Base-by-base conservation (phyloP, 2,329 filamentous ascomycete species). In the Chalara sp. region DNA sequence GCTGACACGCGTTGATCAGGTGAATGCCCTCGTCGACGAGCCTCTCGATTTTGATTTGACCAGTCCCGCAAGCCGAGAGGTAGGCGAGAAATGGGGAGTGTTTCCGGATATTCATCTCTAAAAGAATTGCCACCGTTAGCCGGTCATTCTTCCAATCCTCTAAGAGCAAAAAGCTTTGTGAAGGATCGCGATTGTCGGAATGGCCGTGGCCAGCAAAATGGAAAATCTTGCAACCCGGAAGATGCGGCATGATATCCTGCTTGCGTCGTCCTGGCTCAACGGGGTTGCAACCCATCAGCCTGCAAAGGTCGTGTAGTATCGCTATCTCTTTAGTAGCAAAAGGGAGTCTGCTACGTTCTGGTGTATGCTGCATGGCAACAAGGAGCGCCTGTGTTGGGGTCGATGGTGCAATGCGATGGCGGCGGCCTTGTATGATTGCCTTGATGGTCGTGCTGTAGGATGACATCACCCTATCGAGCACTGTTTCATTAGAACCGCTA, bases 1-100 rank as follows among this genome's bases (percentile, higher is more conserved):
- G 55, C 54, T 73, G 68, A 48, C 52, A 73, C 0, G 65, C 67
- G 42, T 59, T 67, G 6, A 63, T 56, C 0, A 74, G 56, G 50
- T 73, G 68, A 6, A 74, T 61, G 1, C 52, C 53, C 49, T 74
- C 70, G 35, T 75, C 71, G 0, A 61, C 5, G 3, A 67, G 51
- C 1, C 44, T 48, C 0, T 60, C 51, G 5, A 56, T 47, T 6
- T 55, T 52, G 29, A 58, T 62, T 12, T 54, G 37, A 0, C 64
- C 64, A 0, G 69, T 70, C 1, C 52, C 57, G 46, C 68, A 72
- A 21, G 21, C 21, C 21, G 3, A 21, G 21, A 21, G 21, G 21
- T 21, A 21, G 21, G 21, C 21, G 21, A 0, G 68, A 68, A 11
- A 13, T 11, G 13, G 35, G 10, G 35, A 39, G 35, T 3, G 10